Conservation (phyloP, 805 yeast genomes). For the Ogataea methanolica region DNA sequence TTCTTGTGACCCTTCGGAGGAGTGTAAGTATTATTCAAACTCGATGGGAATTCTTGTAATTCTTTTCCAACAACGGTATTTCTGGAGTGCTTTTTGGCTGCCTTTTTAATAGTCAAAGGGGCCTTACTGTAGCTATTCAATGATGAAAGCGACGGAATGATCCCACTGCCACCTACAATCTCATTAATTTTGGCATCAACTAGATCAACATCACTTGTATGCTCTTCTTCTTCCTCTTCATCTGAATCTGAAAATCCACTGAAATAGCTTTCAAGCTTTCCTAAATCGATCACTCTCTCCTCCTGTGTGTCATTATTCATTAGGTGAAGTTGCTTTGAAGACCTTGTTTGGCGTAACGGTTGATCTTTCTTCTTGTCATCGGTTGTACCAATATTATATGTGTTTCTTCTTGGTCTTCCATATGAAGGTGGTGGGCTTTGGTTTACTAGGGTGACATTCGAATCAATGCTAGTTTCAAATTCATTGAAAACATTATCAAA, state of each 20-base stretch:
- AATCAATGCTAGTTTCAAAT: constrained; percentile 4
- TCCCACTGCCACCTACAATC: constrained; percentile 4
- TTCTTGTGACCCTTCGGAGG: no score
- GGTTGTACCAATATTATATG: constrained; percentile 20
- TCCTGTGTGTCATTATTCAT: constrained; percentile 18
- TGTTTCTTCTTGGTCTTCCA: constrained; percentile 25
- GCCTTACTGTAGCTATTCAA: background rate
- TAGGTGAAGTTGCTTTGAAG: constrained; percentile 25
- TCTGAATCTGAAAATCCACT: constrained; percentile 24
- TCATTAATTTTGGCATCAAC: background rate
- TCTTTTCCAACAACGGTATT: background rate
- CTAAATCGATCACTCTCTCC: constrained; percentile 24
- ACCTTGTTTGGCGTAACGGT: constrained; percentile 22
- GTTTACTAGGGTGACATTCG: background rate
- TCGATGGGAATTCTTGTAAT: background rate
- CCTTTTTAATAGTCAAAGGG: background rate
- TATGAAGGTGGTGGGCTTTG: constrained; percentile 1
- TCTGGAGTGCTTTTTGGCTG: background rate
- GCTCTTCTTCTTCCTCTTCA: constrained; percentile 10
- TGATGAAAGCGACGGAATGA: background rate
- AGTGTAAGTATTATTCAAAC: no score
- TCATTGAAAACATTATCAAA: constrained; percentile 23
- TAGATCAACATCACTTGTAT: constrained; percentile 1
- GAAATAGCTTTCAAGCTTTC: constrained; percentile 28
- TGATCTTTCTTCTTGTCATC: constrained; percentile 7